Evolutionary conservation across 495 filamentous ascomycete genomes (phyloP).

Genomic region (Lentithecium fluviatile): DNA sequence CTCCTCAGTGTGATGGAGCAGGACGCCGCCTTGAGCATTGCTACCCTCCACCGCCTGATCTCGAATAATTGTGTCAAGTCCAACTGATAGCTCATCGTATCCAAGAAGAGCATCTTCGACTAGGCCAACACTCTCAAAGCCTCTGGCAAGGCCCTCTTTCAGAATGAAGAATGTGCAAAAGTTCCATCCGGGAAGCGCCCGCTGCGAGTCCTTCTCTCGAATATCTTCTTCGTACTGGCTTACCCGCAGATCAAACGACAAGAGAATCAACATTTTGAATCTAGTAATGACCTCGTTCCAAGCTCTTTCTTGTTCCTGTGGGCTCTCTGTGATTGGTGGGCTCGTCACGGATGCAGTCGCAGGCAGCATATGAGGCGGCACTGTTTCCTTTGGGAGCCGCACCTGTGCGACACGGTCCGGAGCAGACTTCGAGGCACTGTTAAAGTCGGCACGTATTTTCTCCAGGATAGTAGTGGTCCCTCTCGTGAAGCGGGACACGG

Average conservation of each 20-base stretch:
- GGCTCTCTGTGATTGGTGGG: slow-evolving; percentile 53
- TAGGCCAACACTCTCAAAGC: slow-evolving; percentile 93
- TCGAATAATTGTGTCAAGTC: slow-evolving; percentile 75
- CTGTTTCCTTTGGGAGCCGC: slow-evolving; percentile 58
- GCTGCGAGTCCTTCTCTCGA: slow-evolving; percentile 85
- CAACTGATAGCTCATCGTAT: slow-evolving; percentile 88
- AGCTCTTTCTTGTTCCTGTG: slow-evolving; percentile 66
- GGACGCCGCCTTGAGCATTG: slow-evolving; percentile 62
- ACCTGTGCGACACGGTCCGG: slow-evolving; percentile 84
- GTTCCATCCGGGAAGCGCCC: slow-evolving; percentile 91
- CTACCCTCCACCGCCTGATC: slow-evolving; percentile 62
- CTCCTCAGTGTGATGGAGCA: slow-evolving; percentile 69
- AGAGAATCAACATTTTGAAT: slow-evolving; percentile 80
- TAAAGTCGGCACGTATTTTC: slow-evolving; percentile 89
- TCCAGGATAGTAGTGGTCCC: slow-evolving; percentile 79
- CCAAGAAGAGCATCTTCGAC: slow-evolving; percentile 91
- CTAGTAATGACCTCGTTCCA: slow-evolving; percentile 84
- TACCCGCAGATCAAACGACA: slow-evolving; percentile 87
- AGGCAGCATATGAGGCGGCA: slow-evolving; percentile 41
- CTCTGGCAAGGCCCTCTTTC: slow-evolving; percentile 89
- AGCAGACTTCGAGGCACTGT: slow-evolving; percentile 72
- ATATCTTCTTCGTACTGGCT: slow-evolving; percentile 97
- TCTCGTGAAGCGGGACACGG: slow-evolving; percentile 66
- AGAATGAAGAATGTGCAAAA: slow-evolving; percentile 98
- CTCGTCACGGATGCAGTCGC: slow-evolving; percentile 33